These are phyloP conservation scores for Kwoniella shandongensis DNA, from an alignment of 768 basidiomycete species.

Conservation along the genomic window DNA sequence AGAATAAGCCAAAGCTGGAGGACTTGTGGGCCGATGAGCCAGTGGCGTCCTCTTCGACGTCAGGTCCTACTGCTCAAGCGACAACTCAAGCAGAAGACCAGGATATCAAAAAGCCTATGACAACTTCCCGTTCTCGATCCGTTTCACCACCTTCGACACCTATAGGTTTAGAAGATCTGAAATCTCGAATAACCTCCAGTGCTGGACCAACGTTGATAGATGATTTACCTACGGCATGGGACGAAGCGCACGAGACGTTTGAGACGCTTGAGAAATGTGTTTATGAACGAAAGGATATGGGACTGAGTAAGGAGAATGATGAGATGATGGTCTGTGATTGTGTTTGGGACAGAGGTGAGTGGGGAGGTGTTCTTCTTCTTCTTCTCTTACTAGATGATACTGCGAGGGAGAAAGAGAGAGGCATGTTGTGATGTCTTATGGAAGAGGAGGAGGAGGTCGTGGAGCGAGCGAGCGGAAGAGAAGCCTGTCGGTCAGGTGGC, in stretches of 20 bases:
- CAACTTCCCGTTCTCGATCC: neutral
- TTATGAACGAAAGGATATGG: slow-evolving; percentile 83
- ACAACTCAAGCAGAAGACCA: too few species aligned
- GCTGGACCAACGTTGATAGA: slow-evolving; percentile 61
- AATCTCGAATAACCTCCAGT: slow-evolving; percentile 3
- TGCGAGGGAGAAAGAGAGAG: too few species aligned
- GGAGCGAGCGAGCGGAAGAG: too few species aligned
- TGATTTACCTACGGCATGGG: slow-evolving; percentile 73
- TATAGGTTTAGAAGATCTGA: slow-evolving; percentile 18
- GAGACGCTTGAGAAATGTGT: slow-evolving; percentile 71
- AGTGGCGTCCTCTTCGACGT: neutral
- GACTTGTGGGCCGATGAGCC: neutral
- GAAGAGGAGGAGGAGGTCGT: neutral
- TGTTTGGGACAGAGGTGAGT: slow-evolving; percentile 75
- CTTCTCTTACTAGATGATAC: too few species aligned
- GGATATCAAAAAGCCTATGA: too few species aligned
- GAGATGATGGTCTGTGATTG: slow-evolving; percentile 98
- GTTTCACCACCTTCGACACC: too few species aligned
- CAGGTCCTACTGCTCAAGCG: neutral
- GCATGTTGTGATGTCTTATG: too few species aligned
- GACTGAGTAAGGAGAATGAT: slow-evolving; percentile 79
- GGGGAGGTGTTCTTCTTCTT: neutral
- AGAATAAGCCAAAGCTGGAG: neutral
- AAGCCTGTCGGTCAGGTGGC: too few species aligned
- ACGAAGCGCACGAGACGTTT: slow-evolving; percentile 71